Evolutionary conservation across 331 rosid genomes (phyloP).

Genomic region (Ulmus americana): DNA sequence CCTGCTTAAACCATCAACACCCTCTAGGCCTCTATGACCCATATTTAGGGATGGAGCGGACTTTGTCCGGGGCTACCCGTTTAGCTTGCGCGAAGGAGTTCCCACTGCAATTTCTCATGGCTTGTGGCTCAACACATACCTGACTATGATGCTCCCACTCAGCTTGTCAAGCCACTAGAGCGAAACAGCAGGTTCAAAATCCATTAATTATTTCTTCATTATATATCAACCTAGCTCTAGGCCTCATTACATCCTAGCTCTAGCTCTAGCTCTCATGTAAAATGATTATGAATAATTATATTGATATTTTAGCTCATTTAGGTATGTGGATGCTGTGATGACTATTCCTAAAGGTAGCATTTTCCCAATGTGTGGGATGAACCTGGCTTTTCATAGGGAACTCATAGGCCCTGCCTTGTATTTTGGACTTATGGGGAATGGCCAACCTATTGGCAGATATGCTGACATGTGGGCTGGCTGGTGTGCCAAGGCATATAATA

Average conservation of each 20-base stretch:
- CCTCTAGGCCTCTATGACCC: too few relatives aligned
- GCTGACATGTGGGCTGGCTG: conserved; percentile 33
- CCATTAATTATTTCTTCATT: too few relatives aligned
- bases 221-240: too few relatives aligned
- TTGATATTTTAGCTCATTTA: not conserved
- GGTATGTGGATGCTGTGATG: conserved; percentile 23
- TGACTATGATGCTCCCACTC: not conserved
- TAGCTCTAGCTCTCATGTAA: not conserved
- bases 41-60: too few relatives aligned
- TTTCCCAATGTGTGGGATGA: conserved; percentile 32
- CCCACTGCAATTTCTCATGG: too few relatives aligned
- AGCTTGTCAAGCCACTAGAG: conserved; percentile 19
- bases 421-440: conserved; percentile 32
- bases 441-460: conserved; percentile 24
- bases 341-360: conserved; percentile 24
- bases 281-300: not conserved
- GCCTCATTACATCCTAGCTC: too few relatives aligned
- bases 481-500: conserved; percentile 19
- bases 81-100: too few relatives aligned
- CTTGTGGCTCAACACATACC: too few relatives aligned
- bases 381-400: conserved; percentile 25
- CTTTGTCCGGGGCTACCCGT: too few relatives aligned
- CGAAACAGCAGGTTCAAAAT: too few relatives aligned
- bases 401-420: conserved; percentile 28
- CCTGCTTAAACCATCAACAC: not conserved